These are phyloP conservation scores for Lumnitzera littorea DNA, from an alignment of 345 rosid genomes.

Conservation along the genomic window DNA sequence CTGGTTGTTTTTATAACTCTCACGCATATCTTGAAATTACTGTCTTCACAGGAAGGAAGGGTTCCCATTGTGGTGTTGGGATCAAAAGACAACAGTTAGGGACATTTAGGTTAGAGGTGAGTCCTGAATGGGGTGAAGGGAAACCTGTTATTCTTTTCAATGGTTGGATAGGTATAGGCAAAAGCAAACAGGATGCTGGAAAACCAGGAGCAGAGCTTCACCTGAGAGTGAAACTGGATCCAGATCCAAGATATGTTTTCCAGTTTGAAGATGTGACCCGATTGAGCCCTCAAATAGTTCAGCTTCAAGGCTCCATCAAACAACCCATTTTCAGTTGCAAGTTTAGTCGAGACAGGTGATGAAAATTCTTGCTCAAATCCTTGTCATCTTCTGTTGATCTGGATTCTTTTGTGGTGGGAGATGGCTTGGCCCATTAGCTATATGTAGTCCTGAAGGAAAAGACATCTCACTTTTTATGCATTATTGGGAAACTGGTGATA, in stretches of 20 bases:
- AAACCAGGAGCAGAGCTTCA: constrained; percentile 79
- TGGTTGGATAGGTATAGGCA: constrained; percentile 91
- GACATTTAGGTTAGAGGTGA: constrained; percentile 66
- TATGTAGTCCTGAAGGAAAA: too few species aligned
- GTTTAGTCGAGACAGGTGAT: constrained; percentile 85
- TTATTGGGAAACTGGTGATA: too few species aligned
- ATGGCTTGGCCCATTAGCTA: too few species aligned
- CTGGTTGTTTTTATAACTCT: constrained; percentile 72
- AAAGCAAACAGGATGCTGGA: constrained; percentile 54
- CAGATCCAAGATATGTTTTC: constrained; percentile 90
- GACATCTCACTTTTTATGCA: too few species aligned
- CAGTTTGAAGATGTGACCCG: constrained; percentile 86
- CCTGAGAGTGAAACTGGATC: constrained; percentile 79
- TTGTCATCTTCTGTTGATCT: background rate
- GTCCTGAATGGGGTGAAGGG: constrained; percentile 87
- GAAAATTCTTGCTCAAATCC: constrained; percentile 7
- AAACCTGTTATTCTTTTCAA: constrained; percentile 63
- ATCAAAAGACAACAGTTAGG: constrained; percentile 78
- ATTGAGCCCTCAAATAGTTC: constrained; percentile 88
- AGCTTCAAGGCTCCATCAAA: constrained; percentile 83
- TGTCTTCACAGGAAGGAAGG: constrained; percentile 61
- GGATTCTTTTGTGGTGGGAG: background rate
- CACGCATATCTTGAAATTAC: constrained; percentile 62
- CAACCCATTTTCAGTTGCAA: constrained; percentile 96
- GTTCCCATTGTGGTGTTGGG: constrained; percentile 69